phyloP scores from a whole-genome alignment of 139 green algal genomes.

The Closterium sp. region DNA sequence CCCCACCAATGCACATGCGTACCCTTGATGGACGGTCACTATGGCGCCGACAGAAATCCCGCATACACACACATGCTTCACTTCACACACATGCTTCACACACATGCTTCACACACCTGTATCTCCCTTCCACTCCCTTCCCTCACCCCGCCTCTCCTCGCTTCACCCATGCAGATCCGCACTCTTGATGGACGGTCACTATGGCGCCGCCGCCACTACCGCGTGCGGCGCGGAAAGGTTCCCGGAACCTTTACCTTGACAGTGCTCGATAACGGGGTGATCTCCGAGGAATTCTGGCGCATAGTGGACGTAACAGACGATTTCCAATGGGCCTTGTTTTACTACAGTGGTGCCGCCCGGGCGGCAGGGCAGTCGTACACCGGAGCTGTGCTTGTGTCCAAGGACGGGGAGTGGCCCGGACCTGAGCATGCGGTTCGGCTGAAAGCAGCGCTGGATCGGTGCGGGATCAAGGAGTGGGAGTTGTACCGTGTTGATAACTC shows the following conservation, averaged over 20 bases:
- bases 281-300: constrained; percentile 78
- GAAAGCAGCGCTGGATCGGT: constrained; percentile 18
- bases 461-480: constrained; percentile 52
- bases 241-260: constrained; percentile 52
- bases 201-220: constrained; percentile 81
- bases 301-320: constrained; percentile 84
- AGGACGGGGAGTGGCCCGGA: constrained; percentile 44
- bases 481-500: constrained; percentile 44
- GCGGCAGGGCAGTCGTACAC: constrained; percentile 52
- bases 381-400: constrained; percentile 43
- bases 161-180: constrained; percentile 18
- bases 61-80: background rate
- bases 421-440: constrained; percentile 21
- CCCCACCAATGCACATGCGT: constrained; percentile 20
- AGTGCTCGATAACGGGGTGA: constrained; percentile 88
- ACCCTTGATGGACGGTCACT: constrained; percentile 61
- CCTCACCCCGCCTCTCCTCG: background rate
- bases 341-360: constrained; percentile 62
- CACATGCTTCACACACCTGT: too few relatives aligned
- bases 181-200: constrained; percentile 61
- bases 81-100: too few relatives aligned
- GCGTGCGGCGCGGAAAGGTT: constrained; percentile 61
- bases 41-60: constrained; percentile 67
- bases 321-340: constrained; percentile 77
- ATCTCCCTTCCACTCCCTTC: background rate